Conservation (phyloP, 164 flowering plant species). For the Berberis vulgaris region DNA sequence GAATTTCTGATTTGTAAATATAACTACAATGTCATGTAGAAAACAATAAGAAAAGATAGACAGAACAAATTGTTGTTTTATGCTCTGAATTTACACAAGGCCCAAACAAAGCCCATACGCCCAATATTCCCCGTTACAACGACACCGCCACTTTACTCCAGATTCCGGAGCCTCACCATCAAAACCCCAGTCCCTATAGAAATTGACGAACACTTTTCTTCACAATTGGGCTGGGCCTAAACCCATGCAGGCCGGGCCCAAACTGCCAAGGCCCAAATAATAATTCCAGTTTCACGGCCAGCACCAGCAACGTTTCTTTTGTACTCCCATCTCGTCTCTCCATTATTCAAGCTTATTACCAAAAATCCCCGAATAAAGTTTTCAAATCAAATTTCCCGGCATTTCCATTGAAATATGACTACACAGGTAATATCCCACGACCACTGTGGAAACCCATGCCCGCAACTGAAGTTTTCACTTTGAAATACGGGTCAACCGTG, state of each 20-base stretch:
- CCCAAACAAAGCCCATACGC: conserved; percentile 23
- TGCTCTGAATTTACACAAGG: no score
- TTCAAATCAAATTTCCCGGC: conserved; percentile 72
- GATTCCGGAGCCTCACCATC: conserved; percentile 24
- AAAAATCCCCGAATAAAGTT: conserved; percentile 36
- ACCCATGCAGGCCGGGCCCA: conserved; percentile 47
- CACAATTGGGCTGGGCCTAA: conserved; percentile 68
- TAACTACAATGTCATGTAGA: no score
- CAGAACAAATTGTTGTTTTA: no score
- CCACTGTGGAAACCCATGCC: conserved; percentile 51
- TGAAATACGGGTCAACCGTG: conserved; percentile 56
- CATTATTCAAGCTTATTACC: conserved; percentile 60
- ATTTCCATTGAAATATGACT: conserved; percentile 58
- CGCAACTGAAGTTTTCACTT: conserved; percentile 47
- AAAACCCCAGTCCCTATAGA: conserved; percentile 34
- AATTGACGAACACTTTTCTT: conserved; percentile 57
- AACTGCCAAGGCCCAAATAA: conserved; percentile 82
- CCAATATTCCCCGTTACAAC: conserved; percentile 54
- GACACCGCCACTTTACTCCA: conserved; percentile 52
- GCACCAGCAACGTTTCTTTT: conserved; percentile 86
- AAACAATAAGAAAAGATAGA: no score
- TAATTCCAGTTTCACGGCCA: conserved; percentile 58
- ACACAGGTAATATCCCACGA: conserved; percentile 54
- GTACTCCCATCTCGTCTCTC: conserved; percentile 59
- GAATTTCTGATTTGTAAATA: no score